A percentile compares a stretch with the other conserved stretches of the same genome.
These are phyloP conservation scores for Quercus lobata DNA, from an alignment of 331 rosid species.

Conservation along the genomic window DNA sequence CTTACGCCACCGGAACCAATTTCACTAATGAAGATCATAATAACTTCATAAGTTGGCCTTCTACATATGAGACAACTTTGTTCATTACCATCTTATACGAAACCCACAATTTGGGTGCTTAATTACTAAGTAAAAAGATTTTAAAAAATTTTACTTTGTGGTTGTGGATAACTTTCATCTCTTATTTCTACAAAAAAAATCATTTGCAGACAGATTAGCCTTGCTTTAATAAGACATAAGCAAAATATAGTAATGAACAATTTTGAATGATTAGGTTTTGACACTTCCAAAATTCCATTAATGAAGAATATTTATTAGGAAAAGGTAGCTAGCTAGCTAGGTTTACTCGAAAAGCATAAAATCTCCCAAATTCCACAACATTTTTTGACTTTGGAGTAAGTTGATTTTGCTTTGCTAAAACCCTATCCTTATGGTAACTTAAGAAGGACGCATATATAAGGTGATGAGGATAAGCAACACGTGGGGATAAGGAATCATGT, in stretches of 20 bases:
- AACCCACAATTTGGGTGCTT: too few species aligned
- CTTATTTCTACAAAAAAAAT: neutral
- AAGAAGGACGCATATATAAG: neutral
- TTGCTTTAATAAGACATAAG: too few species aligned
- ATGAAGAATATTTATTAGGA: neutral
- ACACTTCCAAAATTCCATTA: neutral
- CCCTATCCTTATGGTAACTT: neutral
- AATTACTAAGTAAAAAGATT: too few species aligned
- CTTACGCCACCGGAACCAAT: neutral
- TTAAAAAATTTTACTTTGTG: too few species aligned
- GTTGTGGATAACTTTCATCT: neutral
- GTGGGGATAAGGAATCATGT: slow-evolving; percentile 2
- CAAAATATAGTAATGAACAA: too few species aligned
- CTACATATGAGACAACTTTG: neutral
- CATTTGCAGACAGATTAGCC: too few species aligned
- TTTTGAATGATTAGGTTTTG: neutral
- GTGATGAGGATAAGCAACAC: neutral
- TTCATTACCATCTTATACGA: neutral
- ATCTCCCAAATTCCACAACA: neutral
- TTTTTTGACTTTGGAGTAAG: neutral
- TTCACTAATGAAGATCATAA: too few species aligned
- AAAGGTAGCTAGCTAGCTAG: neutral
- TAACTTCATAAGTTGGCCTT: neutral
- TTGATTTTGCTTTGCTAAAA: too few species aligned
- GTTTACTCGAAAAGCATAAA: neutral